Evolutionary conservation across 306 rosid species (phyloP), one percentile per base, ranked within the genome.

Genomic region (Hippophae gyantsensis): DNA sequence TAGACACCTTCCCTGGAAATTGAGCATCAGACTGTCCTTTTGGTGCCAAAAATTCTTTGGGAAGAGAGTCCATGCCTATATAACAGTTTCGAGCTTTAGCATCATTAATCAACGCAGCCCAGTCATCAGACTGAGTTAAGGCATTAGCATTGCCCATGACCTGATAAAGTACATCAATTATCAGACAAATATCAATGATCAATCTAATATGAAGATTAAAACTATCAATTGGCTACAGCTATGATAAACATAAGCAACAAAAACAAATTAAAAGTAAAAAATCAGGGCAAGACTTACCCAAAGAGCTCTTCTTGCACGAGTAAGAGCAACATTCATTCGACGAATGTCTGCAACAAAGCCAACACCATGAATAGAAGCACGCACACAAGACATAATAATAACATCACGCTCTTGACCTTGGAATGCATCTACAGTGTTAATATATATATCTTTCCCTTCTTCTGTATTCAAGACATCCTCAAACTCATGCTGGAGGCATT

Each of bases 401-500:
- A 92, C 96, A 72, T 92, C 99, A 10, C 99, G 85, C 63, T 92
- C 99, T 77, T 92, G 99, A 52, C 99, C 99, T 77, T 92, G 99
- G 78, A 92, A 92, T 60, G 99, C 99, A 76, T 92, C 99, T 8
- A 92, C 99, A 9, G 99, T 92, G 71, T 92, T 92, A 64, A 92
- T 88, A 64, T 92, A 92, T 57, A 92, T 23, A 63, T 92, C 96
- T 69, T 88, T 92, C 66, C 99, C 99, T 67, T 87, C 99, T 65
- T 92, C 99, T 46, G 99, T 81, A 56, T 80, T 88, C 50, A 92
- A 68, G 64, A 82, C 95, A 69, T 78, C 96, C 63, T 83, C 96
- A 58, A 88, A 92, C 78, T 85, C 96, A 4, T 95, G 95, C 13
- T 88, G 95, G 55, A 92, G 96, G 67, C 99, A 92, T 78, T 92